Conservation (phyloP, 148 eudicot species). For the Silene latifolia region DNA sequence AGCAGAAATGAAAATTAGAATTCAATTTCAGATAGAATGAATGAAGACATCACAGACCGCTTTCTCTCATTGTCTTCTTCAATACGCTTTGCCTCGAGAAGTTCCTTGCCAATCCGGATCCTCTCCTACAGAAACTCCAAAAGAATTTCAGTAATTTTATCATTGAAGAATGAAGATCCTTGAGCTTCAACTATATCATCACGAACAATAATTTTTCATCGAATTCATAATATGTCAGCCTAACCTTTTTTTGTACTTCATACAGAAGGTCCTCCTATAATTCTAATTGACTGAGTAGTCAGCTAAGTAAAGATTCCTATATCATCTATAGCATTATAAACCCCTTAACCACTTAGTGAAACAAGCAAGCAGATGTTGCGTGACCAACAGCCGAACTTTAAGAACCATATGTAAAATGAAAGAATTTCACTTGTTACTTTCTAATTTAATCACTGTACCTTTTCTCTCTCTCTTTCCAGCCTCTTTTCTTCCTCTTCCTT, state of each 20-base stretch:
- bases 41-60: constrained; percentile 47
- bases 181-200: neutral
- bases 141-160: neutral
- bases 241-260: neutral
- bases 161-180: neutral
- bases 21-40: constrained; percentile 8
- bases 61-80: constrained; percentile 99
- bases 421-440: neutral
- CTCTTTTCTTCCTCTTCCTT: constrained; percentile 97
- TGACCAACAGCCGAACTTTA: neutral
- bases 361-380: neutral
- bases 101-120: constrained; percentile 91
- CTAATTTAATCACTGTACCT: constrained; percentile 42
- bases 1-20: constrained; percentile 12
- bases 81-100: constrained; percentile 95
- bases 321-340: neutral
- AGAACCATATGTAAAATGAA: neutral
- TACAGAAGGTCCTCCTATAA: no score
- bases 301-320: neutral
- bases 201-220: neutral
- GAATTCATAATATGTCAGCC: neutral
- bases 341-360: neutral
- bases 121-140: constrained; percentile 58
- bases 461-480: constrained; percentile 89
- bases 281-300: neutral